Evolutionary conservation across 352 stramenopile genomes (phyloP).

Genomic region (Plasmopara halstedii): DNA sequence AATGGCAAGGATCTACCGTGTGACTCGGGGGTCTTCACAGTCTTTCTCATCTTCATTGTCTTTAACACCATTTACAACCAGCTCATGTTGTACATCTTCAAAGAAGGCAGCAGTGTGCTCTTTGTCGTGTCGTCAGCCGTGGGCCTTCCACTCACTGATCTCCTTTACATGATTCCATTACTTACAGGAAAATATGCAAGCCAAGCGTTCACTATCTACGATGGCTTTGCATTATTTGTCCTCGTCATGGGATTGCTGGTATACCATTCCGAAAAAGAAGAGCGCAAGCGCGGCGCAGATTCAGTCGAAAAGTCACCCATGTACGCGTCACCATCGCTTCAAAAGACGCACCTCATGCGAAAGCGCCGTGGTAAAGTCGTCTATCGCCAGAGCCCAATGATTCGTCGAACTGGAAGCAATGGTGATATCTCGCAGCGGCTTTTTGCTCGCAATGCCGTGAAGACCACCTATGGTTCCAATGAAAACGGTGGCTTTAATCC

Average conservation of each 20-base stretch:
- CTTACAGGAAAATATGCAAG: slow-evolving; percentile 58
- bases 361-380: slow-evolving; percentile 73
- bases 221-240: slow-evolving; percentile 83
- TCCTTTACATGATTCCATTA: slow-evolving; percentile 79
- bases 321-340: slow-evolving; percentile 75
- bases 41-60: slow-evolving; percentile 80
- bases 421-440: slow-evolving; percentile 53
- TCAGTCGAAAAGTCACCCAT: slow-evolving; percentile 82
- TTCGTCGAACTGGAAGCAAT: slow-evolving; percentile 36
- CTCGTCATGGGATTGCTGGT: slow-evolving; percentile 81
- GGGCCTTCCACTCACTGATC: slow-evolving; percentile 69
- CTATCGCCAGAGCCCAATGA: slow-evolving; percentile 78
- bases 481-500: no score
- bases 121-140: slow-evolving; percentile 84
- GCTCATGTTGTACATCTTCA: slow-evolving; percentile 87
- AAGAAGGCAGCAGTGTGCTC: slow-evolving; percentile 81
- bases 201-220: slow-evolving; percentile 81
- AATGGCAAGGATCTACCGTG: slow-evolving; percentile 48
- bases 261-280: slow-evolving; percentile 85
- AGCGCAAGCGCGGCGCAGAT: slow-evolving; percentile 42
- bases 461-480: slow-evolving; percentile 52
- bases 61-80: slow-evolving; percentile 87
- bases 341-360: slow-evolving; percentile 79
- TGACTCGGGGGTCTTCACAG: slow-evolving; percentile 56
- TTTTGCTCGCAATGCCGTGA: slow-evolving; percentile 37